Percentiles rank a stretch among this genome's conserved stretches.
These are phyloP conservation scores for Corynascus novoguineensis DNA, from an alignment of 495 filamentous ascomycete genomes.

Conservation along the genomic window DNA sequence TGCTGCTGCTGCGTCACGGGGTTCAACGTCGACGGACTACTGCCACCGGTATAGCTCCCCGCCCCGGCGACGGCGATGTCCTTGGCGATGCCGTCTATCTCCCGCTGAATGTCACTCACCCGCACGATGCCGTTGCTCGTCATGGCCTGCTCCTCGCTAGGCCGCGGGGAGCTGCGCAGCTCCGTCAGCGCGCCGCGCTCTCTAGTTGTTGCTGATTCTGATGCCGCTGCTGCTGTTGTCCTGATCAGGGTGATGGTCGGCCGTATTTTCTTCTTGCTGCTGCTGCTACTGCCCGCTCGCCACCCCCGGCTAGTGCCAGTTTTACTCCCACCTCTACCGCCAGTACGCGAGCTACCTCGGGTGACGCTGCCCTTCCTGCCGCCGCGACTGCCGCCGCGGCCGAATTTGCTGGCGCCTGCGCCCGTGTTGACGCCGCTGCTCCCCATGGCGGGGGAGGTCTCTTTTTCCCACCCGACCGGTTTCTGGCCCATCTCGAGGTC, in stretches of 20 bases:
- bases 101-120: slow-evolving; percentile 36
- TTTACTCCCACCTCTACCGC: background rate
- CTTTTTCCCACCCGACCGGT: slow-evolving; percentile 23
- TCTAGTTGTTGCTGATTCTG: too few relatives aligned
- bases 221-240: slow-evolving; percentile 8
- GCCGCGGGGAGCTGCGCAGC: slow-evolving; percentile 34
- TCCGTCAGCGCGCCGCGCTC: slow-evolving; percentile 23
- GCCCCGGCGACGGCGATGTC: slow-evolving; percentile 25
- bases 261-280: slow-evolving; percentile 18
- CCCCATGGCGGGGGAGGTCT: background rate
- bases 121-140: slow-evolving; percentile 41
- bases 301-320: too few relatives aligned
- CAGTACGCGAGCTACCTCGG: background rate
- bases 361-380: slow-evolving; percentile 14
- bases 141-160: slow-evolving; percentile 43
- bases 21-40: too few relatives aligned
- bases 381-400: slow-evolving; percentile 24
- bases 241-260: slow-evolving; percentile 29
- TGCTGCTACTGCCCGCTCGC: background rate
- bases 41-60: slow-evolving; percentile 18
- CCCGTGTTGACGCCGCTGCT: background rate
- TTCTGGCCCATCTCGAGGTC: slow-evolving; percentile 22
- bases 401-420: slow-evolving; percentile 7
- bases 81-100: slow-evolving; percentile 31
- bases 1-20: background rate